Percentiles rank a stretch among this genome's conserved stretches.
phyloP scores from a whole-genome alignment of 345 rosid species.

The Sonneratia alba region DNA sequence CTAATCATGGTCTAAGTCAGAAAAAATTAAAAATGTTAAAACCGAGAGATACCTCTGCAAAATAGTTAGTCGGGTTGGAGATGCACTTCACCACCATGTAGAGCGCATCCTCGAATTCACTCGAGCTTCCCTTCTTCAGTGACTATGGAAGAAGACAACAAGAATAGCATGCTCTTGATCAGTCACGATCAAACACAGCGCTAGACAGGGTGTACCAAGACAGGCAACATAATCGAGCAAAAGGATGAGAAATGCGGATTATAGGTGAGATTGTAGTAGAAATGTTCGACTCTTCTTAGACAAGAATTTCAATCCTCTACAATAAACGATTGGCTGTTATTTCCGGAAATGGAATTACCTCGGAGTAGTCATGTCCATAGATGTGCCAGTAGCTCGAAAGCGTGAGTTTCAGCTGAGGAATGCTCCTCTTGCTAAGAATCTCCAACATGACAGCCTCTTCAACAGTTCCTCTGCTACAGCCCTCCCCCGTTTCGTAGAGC shows the following conservation, averaged over 20 bases:
- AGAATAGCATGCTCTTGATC: background rate
- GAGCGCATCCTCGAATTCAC: constrained; percentile 35
- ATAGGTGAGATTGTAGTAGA: background rate
- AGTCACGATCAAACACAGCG: background rate
- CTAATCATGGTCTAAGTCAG: background rate
- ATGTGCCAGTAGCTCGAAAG: constrained; percentile 51
- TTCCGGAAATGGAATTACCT: constrained; percentile 20
- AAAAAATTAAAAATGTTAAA: background rate
- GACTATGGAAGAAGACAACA: constrained; percentile 20
- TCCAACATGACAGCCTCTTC: constrained; percentile 50
- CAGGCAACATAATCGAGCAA: background rate
- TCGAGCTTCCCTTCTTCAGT: constrained; percentile 23
- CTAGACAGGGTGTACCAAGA: background rate
- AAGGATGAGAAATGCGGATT: background rate
- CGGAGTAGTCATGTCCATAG: constrained; percentile 50
- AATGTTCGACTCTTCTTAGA: too few species aligned
- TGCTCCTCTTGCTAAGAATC: constrained; percentile 56
- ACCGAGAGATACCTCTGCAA: constrained; percentile 35
- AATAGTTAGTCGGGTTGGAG: constrained; percentile 31
- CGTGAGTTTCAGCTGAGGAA: constrained; percentile 49
- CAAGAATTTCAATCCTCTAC: too few species aligned
- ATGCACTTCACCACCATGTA: constrained; percentile 43
- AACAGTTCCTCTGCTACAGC: constrained; percentile 26
- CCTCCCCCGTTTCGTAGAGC: constrained; percentile 44
- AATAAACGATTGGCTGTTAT: background rate